Conservation (phyloP, 352 stramenopile species). For the Peronosclerospora sorghi region DNA sequence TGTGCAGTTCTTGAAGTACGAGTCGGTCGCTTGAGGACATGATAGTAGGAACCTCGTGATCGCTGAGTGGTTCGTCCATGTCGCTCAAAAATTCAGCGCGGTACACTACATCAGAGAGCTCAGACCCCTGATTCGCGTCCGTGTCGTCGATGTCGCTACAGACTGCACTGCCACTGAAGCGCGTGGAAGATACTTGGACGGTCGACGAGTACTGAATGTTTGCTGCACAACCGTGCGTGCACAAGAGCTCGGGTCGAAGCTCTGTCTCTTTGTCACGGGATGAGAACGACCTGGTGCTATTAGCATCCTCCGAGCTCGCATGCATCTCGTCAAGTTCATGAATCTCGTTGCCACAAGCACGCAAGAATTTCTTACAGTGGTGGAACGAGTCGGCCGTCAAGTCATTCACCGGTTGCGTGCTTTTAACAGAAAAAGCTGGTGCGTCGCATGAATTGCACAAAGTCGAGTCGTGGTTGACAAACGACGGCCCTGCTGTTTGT, state of each 20-base stretch:
- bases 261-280: constrained; percentile 3
- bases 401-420: not conserved
- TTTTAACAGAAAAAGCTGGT: too few species aligned
- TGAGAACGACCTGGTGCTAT: constrained; percentile 23
- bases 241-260: too few species aligned
- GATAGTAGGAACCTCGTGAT: not conserved
- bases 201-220: constrained; percentile 51
- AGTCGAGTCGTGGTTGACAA: constrained; percentile 2
- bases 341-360: constrained; percentile 73
- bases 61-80: constrained; percentile 4
- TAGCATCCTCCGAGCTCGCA: constrained; percentile 59
- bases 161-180: not conserved
- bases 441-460: constrained; percentile 2
- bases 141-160: constrained; percentile 29
- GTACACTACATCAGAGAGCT: constrained; percentile 42
- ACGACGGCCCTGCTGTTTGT: not conserved
- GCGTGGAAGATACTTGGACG: constrained; percentile 3
- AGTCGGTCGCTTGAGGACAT: constrained; percentile 11
- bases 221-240: constrained; percentile 1
- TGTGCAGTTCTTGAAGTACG: constrained; percentile 12
- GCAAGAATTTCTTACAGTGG: constrained; percentile 57
- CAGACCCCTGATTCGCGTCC: constrained; percentile 37
- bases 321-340: constrained; percentile 64
- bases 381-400: constrained; percentile 21
- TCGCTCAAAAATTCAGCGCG: constrained; percentile 40